Evolutionary conservation across 1,284 basidiomycete genomes (phyloP).

Genomic region (Chalciporus piperatoides): DNA sequence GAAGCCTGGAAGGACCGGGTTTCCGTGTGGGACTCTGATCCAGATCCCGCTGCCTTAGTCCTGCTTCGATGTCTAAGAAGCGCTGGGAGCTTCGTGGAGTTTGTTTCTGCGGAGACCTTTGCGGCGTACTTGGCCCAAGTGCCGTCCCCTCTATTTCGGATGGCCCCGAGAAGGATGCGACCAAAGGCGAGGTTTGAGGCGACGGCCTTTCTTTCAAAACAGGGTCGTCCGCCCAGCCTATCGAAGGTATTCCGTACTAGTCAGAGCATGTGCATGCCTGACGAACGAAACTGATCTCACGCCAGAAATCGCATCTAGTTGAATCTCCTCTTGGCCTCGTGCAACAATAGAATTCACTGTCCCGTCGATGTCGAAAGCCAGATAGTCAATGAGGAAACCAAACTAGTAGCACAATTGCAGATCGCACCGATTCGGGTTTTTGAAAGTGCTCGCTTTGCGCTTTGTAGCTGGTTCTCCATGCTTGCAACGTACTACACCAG

Average conservation of each 20-base stretch:
- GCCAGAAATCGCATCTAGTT: conserved; percentile 21
- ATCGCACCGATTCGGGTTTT: conserved; percentile 25
- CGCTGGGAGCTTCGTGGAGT: conserved; percentile 19
- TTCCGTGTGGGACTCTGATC: conserved; percentile 16
- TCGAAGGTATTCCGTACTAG: background rate
- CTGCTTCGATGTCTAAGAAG: conserved; percentile 17
- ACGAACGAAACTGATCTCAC: conserved; percentile 15
- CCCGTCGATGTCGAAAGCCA: conserved; percentile 6
- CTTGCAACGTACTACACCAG: conserved; percentile 22
- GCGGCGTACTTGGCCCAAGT: background rate
- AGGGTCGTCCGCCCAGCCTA: conserved; percentile 25
- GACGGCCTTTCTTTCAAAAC: background rate
- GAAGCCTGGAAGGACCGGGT: conserved; percentile 7
- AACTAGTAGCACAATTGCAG: background rate
- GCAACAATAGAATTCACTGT: conserved; percentile 29
- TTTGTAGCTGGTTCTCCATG: conserved; percentile 27
- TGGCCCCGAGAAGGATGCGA: background rate
- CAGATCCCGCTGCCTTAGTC: conserved; percentile 19
- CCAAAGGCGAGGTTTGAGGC: background rate
- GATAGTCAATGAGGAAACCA: background rate
- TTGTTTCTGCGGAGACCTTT: background rate
- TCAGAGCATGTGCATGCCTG: background rate
- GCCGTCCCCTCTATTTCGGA: background rate
- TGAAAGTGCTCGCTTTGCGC: conserved; percentile 18
- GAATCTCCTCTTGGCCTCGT: conserved; percentile 11